Conservation (phyloP, 108 stramenopile genomes). For the Nitzschia sp. region DNA sequence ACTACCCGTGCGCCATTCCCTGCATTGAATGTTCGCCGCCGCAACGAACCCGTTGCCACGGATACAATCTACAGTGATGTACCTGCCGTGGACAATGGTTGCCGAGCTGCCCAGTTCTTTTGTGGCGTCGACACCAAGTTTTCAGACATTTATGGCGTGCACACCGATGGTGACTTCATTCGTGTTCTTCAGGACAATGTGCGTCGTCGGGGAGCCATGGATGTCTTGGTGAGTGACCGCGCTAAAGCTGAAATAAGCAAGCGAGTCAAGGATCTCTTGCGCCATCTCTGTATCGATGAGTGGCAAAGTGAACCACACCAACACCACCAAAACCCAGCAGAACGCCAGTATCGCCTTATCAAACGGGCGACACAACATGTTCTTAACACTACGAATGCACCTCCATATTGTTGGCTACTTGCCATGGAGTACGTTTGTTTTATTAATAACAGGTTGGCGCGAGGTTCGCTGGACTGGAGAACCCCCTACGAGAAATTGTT, state of each 20-base stretch:
- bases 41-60: no score
- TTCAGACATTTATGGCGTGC: no score
- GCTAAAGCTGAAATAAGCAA: no score
- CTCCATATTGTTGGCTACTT: slow-evolving; percentile 33
- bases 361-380: slow-evolving; percentile 17
- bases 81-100: slow-evolving; percentile 24
- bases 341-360: slow-evolving; percentile 23
- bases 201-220: no score
- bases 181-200: no score
- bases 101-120: background rate
- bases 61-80: slow-evolving; percentile 14
- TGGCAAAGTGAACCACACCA: no score
- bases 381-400: slow-evolving; percentile 27
- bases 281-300: no score
- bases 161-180: no score
- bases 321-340: no score
- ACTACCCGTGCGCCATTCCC: slow-evolving; percentile 5
- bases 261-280: no score
- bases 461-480: slow-evolving; percentile 4
- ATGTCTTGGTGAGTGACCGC: no score
- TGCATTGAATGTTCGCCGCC: slow-evolving; percentile 22
- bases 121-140: slow-evolving; percentile 5
- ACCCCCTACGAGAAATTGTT: slow-evolving; percentile 17
- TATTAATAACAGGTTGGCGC: background rate
- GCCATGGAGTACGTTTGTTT: no score